Conservation (phyloP, 2,329 filamentous ascomycete genomes). For the Nemania abortiva region DNA sequence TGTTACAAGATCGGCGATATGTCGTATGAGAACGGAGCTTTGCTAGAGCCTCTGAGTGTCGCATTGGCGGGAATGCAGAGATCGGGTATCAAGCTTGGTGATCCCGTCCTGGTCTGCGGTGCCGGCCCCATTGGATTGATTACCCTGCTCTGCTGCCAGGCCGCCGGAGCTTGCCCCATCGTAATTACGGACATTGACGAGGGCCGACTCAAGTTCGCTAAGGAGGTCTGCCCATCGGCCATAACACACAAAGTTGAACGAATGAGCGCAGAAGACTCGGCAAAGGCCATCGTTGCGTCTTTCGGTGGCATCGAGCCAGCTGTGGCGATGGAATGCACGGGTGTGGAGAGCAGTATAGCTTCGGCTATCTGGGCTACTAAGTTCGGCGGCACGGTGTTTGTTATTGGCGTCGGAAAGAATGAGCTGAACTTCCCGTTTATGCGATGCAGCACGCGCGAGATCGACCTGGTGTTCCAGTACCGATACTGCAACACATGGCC, state of each 20-base stretch:
- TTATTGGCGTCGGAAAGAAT: slow-evolving; percentile 94
- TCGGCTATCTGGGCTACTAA: slow-evolving; percentile 90
- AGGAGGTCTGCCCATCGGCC: slow-evolving; percentile 82
- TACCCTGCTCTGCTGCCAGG: slow-evolving; percentile 83
- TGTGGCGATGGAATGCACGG: slow-evolving; percentile 91
- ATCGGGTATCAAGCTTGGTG: slow-evolving; percentile 82
- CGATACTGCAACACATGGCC: slow-evolving; percentile 98
- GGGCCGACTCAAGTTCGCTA: slow-evolving; percentile 85
- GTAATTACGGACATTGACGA: slow-evolving; percentile 96
- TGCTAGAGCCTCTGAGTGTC: slow-evolving; percentile 91
- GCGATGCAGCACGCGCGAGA: slow-evolving; percentile 88
- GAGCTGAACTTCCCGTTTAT: slow-evolving; percentile 98
- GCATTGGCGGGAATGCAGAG: slow-evolving; percentile 89
- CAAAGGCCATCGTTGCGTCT: slow-evolving; percentile 73
- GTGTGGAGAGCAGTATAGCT: slow-evolving; percentile 88
- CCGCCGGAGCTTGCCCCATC: slow-evolving; percentile 89
- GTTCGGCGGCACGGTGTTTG: slow-evolving; percentile 97
- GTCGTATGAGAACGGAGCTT: slow-evolving; percentile 89
- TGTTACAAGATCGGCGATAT: slow-evolving; percentile 96
- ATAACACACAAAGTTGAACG: slow-evolving; percentile 83
- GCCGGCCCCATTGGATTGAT: slow-evolving; percentile 95
- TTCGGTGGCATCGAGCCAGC: slow-evolving; percentile 85
- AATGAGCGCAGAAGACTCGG: slow-evolving; percentile 76
- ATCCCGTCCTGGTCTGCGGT: slow-evolving; percentile 89
- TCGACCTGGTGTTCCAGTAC: slow-evolving; percentile 97